A percentile compares a stretch with the other conserved stretches of the same genome.
Conservation (phyloP, 305 asterid species). For the Plantago rigida region DNA sequence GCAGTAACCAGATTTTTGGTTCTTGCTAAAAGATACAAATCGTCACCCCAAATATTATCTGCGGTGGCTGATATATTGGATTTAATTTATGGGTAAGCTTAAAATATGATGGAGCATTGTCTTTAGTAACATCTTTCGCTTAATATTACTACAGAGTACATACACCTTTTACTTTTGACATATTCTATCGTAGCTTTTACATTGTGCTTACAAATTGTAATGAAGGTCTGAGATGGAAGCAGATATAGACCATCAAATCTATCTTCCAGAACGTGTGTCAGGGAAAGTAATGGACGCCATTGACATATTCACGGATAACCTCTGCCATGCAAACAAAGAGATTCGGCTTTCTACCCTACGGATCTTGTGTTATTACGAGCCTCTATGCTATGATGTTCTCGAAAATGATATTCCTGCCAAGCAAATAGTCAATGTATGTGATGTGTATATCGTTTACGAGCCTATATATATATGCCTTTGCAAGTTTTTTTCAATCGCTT, state of each 20-base stretch:
- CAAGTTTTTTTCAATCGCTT: not conserved
- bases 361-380: conserved; percentile 73
- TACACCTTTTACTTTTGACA: conserved; percentile 12
- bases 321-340: conserved; percentile 49
- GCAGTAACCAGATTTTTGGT: conserved; percentile 42
- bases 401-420: conserved; percentile 31
- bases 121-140: not conserved
- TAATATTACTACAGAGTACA: not conserved
- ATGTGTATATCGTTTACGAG: not conserved
- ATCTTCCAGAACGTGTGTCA: conserved; percentile 45
- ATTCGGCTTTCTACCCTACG: conserved; percentile 74
- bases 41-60: conserved; percentile 66
- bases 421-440: conserved; percentile 38
- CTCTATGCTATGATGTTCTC: conserved; percentile 30
- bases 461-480: conserved; percentile 16
- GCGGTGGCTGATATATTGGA: conserved; percentile 76
- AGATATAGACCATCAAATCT: conserved; percentile 32
- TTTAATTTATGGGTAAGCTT: conserved; percentile 50
- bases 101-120: not conserved
- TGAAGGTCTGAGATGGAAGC: conserved; percentile 37
- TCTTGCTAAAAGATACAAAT: conserved; percentile 59
- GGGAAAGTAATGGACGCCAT: conserved; percentile 43
- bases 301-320: conserved; percentile 51
- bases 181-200: conserved; percentile 12
- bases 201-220: conserved; percentile 29